Evolutionary conservation across 768 basidiomycete species (phyloP), one percentile per base, ranked within the genome.

Genomic region (Tephrocybe sp.): DNA sequence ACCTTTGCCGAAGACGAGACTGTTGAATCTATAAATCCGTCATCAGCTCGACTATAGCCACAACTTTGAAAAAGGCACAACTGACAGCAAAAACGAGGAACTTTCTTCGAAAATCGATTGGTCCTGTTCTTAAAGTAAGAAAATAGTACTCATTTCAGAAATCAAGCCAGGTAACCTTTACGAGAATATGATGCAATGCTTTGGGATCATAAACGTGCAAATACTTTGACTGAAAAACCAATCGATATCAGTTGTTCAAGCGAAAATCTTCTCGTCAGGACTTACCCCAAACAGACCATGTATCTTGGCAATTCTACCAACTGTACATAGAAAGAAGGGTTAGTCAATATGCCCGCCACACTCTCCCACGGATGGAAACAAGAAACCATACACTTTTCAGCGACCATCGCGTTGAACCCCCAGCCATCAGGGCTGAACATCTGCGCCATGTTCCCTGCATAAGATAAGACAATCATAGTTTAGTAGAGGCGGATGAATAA

Each of bases 71-170:
- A 24, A 30, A 30, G 5, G 34, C 12, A n/a, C 6, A 15, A 44
- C 53, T 20, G 23, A 54, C 53, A 14, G 30, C 9, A 54, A 21
- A 33, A 54, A 54, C 7, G 33, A 2, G n/a, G 17, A 18, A 7
- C 40, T 36, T 30, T 53, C 52, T 38, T 54, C 53, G n/a, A 36
- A 54, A 9, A 54, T 49, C 20, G 48, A 14, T 48, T 54, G 53
- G n/a, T 54, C 53, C 53, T 54, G 18, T 20, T 48, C n/a, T 11
- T 5, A n/a, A 20, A 10, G 10, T 18, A 20, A 43, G 15, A 17
- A 10, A 20, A 17, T 5, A 15, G 14, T 12, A n/a, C n/a, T 20
- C 14, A 24, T 1, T 25, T 25, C n/a, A n/a, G n/a, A 3, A 21
- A 23, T 12, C 7, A 20, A 10, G n/a, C 14, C n/a, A 24, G 23